Evolutionary conservation across 257 asterid genomes (phyloP).

Genomic region (Fraxinus anomala): DNA sequence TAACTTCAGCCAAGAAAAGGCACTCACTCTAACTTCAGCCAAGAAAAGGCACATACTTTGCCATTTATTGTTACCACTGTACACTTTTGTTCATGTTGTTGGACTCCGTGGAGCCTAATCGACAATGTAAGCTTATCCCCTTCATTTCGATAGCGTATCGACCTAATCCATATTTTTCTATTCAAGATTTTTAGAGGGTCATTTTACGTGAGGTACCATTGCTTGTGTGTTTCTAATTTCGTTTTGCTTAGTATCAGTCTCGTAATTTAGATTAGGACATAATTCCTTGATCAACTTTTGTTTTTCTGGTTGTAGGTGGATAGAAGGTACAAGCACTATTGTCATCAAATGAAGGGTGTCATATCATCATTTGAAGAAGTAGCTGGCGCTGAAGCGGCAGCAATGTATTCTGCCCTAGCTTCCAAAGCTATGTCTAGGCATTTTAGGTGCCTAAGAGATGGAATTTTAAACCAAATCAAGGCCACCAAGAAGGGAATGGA

Average conservation of each 20-base stretch:
- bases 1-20: too few species aligned
- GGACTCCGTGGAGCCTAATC: too few species aligned
- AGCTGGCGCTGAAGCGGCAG: slow-evolving; percentile 73
- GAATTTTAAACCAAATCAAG: slow-evolving; percentile 58
- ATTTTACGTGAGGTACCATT: background rate
- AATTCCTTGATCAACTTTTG: background rate
- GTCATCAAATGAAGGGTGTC: slow-evolving; percentile 77
- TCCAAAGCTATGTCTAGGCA: slow-evolving; percentile 85
- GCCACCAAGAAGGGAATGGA: slow-evolving; percentile 63
- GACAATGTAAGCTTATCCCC: too few species aligned
- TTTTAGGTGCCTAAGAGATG: slow-evolving; percentile 73
- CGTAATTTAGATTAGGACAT: background rate
- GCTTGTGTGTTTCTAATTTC: too few species aligned
- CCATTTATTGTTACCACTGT: too few species aligned
- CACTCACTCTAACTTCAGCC: too few species aligned
- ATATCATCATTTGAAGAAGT: slow-evolving; percentile 68
- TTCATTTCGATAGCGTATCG: too few species aligned
- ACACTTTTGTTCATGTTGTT: too few species aligned
- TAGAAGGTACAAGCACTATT: slow-evolving; percentile 80
- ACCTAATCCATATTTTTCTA: too few species aligned
- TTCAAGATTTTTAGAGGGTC: too few species aligned
- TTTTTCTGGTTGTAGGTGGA: slow-evolving; percentile 55
- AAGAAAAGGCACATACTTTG: too few species aligned
- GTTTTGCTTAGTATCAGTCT: background rate
- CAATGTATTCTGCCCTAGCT: slow-evolving; percentile 64